Conservation (phyloP, 331 rosid genomes). For the Quercus phellos region DNA sequence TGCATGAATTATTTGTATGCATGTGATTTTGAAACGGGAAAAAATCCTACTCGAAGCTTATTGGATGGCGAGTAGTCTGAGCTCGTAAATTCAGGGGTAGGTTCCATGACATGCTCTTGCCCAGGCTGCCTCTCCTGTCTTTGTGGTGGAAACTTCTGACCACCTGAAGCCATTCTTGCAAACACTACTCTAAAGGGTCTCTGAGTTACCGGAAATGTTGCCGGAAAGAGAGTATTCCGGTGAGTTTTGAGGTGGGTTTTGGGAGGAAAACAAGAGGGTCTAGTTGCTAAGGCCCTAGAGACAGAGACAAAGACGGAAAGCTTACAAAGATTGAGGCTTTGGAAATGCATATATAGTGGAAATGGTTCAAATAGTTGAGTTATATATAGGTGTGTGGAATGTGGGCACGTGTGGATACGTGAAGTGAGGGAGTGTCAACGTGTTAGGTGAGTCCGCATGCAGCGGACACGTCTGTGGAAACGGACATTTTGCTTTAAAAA, state of each 20-base stretch:
- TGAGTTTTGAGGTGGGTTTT: conserved; percentile 2
- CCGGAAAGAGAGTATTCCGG: background rate
- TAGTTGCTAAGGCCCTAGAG: conserved; percentile 13
- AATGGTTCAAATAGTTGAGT: background rate
- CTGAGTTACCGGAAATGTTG: conserved; percentile 11
- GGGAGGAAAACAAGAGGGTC: background rate
- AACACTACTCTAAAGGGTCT: conserved; percentile 13
- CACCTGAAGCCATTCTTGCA: conserved; percentile 48
- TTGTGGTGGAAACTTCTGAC: conserved; percentile 52
- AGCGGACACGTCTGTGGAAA: conserved; percentile 19
- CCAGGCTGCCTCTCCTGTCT: conserved; percentile 70
- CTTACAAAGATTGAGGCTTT: background rate
- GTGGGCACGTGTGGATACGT: conserved; percentile 30
- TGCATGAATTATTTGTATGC: background rate
- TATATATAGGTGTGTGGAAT: background rate
- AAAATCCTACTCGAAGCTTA: conserved; percentile 50
- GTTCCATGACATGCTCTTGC: conserved; percentile 68
- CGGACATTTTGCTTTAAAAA: background rate
- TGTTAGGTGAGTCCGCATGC: conserved; percentile 32
- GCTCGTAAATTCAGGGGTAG: conserved; percentile 57
- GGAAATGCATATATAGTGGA: background rate
- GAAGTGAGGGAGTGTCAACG: conserved; percentile 22
- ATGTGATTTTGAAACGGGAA: background rate
- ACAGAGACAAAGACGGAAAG: background rate
- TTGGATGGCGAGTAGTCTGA: conserved; percentile 65